A percentile compares a stretch with the other conserved stretches of the same genome.
Conservation (phyloP, 345 rosid species). For the Rhizophora mangle region DNA sequence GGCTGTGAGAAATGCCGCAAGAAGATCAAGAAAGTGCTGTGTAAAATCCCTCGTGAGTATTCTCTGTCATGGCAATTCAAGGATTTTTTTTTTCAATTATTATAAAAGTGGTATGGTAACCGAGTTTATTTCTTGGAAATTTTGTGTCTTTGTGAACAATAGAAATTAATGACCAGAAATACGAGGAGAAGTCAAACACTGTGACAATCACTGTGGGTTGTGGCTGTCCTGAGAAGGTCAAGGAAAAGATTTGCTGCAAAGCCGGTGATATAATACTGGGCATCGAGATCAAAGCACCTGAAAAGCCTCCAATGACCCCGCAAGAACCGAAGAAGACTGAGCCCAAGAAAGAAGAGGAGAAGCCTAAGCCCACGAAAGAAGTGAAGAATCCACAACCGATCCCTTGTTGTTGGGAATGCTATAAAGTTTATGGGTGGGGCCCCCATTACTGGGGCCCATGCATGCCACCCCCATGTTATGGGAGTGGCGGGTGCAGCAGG, state of each 20-base stretch:
- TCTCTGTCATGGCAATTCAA: not conserved
- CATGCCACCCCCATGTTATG: too few relatives aligned
- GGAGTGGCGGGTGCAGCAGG: too few relatives aligned
- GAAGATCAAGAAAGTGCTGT: constrained; percentile 74
- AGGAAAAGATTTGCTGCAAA: constrained; percentile 48
- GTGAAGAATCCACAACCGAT: too few relatives aligned
- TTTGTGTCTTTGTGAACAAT: constrained; percentile 37
- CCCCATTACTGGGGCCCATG: too few relatives aligned
- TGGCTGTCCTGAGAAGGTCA: constrained; percentile 70
- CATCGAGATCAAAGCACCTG: constrained; percentile 36
- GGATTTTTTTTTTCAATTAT: not conserved
- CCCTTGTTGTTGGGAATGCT: too few relatives aligned
- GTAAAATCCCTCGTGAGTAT: constrained; percentile 11
- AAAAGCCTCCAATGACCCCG: too few relatives aligned
- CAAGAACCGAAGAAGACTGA: too few relatives aligned
- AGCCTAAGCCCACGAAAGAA: too few relatives aligned
- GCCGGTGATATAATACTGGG: constrained; percentile 57
- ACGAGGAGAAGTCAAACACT: constrained; percentile 59
- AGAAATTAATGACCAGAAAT: constrained; percentile 49
- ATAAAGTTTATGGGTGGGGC: too few relatives aligned
- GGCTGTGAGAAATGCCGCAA: constrained; percentile 56
- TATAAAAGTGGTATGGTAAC: constrained; percentile 3
- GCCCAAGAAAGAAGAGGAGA: too few relatives aligned
- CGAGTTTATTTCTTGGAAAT: constrained; percentile 27
- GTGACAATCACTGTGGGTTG: constrained; percentile 68